Evolutionary conservation across 805 yeast genomes (phyloP).

Genomic region (Debaryomyces prosopidis): DNA sequence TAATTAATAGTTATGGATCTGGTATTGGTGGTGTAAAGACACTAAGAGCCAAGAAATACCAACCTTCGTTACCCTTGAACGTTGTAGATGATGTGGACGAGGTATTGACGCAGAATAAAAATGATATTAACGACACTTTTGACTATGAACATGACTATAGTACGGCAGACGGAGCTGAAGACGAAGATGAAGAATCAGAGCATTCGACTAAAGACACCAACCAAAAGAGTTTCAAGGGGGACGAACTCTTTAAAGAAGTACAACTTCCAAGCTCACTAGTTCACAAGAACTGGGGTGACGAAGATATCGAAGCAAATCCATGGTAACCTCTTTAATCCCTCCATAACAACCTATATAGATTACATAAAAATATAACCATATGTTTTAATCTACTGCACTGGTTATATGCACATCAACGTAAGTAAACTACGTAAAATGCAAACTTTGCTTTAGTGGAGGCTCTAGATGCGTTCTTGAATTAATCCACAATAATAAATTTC

Average conservation of each 20-base stretch:
- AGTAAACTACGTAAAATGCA: no score
- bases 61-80: constrained; percentile 71
- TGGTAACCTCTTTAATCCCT: constrained; percentile 44
- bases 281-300: constrained; percentile 47
- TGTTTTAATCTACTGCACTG: no score
- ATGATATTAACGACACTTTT: constrained; percentile 32
- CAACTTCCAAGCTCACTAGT: constrained; percentile 50
- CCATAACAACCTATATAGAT: no score
- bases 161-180: constrained; percentile 22
- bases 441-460: no score
- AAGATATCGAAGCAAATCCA: constrained; percentile 62
- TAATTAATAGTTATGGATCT: constrained; percentile 74
- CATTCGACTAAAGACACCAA: background rate
- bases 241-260: constrained; percentile 49
- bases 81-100: constrained; percentile 74
- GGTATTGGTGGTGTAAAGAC: constrained; percentile 64
- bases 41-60: constrained; percentile 54
- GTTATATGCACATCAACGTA: no score
- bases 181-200: constrained; percentile 15
- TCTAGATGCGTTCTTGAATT: no score
- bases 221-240: constrained; percentile 35
- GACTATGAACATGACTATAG: constrained; percentile 24
- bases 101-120: constrained; percentile 36
- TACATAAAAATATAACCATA: no score
- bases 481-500: no score